These are phyloP conservation scores for Triticum urartu DNA, from an alignment of 176 grass and related monocot species.

Conservation along the genomic window DNA sequence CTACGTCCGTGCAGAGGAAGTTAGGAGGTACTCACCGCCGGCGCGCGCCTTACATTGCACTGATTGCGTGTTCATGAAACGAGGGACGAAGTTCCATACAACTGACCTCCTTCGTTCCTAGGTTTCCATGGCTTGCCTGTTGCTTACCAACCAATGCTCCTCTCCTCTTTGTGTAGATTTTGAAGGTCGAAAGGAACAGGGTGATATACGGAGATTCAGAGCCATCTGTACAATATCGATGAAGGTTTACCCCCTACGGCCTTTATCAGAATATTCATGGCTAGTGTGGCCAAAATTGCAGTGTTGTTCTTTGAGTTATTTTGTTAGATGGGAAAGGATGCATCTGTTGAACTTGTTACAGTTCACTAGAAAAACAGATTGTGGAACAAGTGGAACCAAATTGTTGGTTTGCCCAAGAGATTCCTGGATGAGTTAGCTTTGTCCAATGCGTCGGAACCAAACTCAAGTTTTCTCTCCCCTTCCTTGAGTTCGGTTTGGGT, in stretches of 20 bases:
- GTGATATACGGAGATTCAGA: neutral
- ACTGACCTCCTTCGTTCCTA: neutral
- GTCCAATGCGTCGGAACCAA: neutral
- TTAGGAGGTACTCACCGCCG: neutral
- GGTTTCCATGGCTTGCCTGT: neutral
- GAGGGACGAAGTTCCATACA: neutral
- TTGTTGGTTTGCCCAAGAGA: neutral
- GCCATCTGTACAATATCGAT: neutral
- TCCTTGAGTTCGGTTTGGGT: neutral
- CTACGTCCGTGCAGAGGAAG: neutral
- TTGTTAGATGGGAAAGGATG: neutral
- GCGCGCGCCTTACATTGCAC: neutral
- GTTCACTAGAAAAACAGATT: neutral
- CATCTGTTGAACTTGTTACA: neutral
- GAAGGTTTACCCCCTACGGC: neutral
- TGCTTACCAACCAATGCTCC: neutral
- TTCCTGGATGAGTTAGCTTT: neutral
- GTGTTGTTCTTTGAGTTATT: neutral
- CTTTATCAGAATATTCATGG: neutral
- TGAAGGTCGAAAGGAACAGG: neutral
- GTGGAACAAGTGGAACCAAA: neutral
- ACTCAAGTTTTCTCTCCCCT: neutral
- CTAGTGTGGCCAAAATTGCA: neutral
- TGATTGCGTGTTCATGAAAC: neutral
- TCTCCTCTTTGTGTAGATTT: neutral